Evolutionary conservation across 257 asterid species (phyloP).

Genomic region (Solanum etuberosum): DNA sequence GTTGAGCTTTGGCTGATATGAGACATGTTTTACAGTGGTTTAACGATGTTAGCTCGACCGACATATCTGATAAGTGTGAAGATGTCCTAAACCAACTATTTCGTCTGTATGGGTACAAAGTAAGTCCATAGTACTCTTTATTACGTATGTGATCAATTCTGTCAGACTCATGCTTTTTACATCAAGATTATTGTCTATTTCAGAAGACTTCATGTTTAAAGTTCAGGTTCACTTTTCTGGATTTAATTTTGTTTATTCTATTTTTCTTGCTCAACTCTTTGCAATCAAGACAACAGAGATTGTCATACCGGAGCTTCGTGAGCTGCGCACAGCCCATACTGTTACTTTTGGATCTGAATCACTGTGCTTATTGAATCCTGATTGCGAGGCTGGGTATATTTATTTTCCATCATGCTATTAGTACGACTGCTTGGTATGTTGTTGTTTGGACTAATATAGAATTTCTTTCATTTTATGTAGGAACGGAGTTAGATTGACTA

Average conservation of each 20-base stretch:
- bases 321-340: conserved; percentile 79
- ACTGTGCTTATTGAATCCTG: conserved; percentile 54
- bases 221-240: neutral
- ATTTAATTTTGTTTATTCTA: neutral
- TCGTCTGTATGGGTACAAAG: conserved; percentile 75
- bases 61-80: conserved; percentile 70
- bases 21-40: conserved; percentile 40
- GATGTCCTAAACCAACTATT: conserved; percentile 57
- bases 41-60: conserved; percentile 82
- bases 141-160: neutral
- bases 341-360: conserved; percentile 89
- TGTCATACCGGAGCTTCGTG: conserved; percentile 76
- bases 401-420: neutral
- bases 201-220: neutral
- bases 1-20: neutral
- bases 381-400: conserved; percentile 76
- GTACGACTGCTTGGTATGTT: neutral
- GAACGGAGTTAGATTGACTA: conserved; percentile 43
- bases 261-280: neutral
- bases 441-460: neutral
- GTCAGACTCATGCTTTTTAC: neutral
- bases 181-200: neutral
- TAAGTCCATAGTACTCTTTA: conserved; percentile 13
- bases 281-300: conserved; percentile 65
- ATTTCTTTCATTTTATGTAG: conserved; percentile 26